A percentile compares a stretch with the other conserved stretches of the same genome.
phyloP scores from a whole-genome alignment of 768 basidiomycete species.

The Lactifluus subvellereus region DNA sequence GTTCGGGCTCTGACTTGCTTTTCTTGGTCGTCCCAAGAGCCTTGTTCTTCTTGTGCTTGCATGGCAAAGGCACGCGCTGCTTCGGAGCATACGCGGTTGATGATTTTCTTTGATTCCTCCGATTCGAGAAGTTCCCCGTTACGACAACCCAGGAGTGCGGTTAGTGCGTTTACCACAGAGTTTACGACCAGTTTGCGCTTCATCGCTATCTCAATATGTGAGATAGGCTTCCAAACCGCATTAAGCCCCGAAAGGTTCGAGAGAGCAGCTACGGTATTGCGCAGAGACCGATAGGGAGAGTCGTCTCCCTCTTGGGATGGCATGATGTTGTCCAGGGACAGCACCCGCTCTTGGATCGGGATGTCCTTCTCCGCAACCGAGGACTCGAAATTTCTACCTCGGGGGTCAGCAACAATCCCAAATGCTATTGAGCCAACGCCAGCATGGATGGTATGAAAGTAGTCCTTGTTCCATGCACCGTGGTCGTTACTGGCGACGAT shows the following conservation, averaged over 20 bases:
- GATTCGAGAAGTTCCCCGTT: constrained; percentile 69
- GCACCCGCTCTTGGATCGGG: constrained; percentile 36
- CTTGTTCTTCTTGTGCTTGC: constrained; percentile 40
- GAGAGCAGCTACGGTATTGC: constrained; percentile 62
- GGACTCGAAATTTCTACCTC: constrained; percentile 58
- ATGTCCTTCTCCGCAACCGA: constrained; percentile 36
- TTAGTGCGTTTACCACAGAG: constrained; percentile 77
- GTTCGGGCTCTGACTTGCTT: constrained; percentile 26
- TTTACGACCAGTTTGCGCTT: constrained; percentile 81
- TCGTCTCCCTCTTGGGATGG: constrained; percentile 32
- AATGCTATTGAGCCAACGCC: constrained; percentile 70
- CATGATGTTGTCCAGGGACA: constrained; percentile 51
- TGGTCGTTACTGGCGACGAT: constrained; percentile 80
- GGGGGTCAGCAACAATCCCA: constrained; percentile 67
- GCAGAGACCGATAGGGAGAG: constrained; percentile 53
- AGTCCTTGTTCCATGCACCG: constrained; percentile 55
- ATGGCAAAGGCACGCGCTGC: constrained; percentile 55
- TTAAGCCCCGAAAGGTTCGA: constrained; percentile 50
- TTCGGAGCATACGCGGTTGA: constrained; percentile 60
- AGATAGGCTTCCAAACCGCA: constrained; percentile 58
- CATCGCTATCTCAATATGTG: constrained; percentile 60
- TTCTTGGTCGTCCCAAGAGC: constrained; percentile 24
- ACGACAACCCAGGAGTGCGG: constrained; percentile 70
- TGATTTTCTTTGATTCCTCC: constrained; percentile 39
- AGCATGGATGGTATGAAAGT: constrained; percentile 58